Evolutionary conservation across 176 grass and related monocot species (phyloP).

Genomic region (Pontederia crassipes): DNA sequence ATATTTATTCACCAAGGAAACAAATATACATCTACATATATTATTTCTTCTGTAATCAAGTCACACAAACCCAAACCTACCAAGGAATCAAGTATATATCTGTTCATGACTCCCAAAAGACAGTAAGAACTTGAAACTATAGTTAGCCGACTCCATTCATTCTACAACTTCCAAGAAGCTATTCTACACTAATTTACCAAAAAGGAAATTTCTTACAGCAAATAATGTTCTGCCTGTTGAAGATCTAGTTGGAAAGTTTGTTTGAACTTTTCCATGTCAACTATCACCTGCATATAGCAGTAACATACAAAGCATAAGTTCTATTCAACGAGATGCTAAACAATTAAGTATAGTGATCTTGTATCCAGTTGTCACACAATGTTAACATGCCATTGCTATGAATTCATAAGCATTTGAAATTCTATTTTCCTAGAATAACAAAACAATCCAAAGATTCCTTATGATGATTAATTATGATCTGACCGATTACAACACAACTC

Average conservation of each 20-base stretch:
- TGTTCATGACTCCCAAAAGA: too few relatives aligned
- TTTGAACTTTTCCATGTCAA: constrained; percentile 76
- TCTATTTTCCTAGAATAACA: too few relatives aligned
- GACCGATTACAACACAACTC: too few relatives aligned
- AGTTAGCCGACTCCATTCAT: neutral
- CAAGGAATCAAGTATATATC: too few relatives aligned
- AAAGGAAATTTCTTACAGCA: constrained; percentile 37
- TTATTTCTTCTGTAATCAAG: too few relatives aligned
- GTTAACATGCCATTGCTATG: too few relatives aligned
- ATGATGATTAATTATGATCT: too few relatives aligned
- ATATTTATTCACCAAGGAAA: too few relatives aligned
- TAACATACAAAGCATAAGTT: constrained; percentile 10
- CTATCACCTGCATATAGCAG: constrained; percentile 51
- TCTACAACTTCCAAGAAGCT: neutral
- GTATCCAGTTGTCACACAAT: neutral
- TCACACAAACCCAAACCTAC: too few relatives aligned
- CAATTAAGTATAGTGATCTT: neutral
- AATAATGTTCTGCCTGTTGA: constrained; percentile 46
- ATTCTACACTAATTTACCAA: neutral
- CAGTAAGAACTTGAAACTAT: too few relatives aligned
- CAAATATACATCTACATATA: too few relatives aligned
- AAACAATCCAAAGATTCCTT: too few relatives aligned
- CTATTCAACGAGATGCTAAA: neutral
- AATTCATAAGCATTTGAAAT: neutral
- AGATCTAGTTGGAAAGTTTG: constrained; percentile 45